Conservation (phyloP, 176 grass and related monocot genomes). For the Triticum aestivum region DNA sequence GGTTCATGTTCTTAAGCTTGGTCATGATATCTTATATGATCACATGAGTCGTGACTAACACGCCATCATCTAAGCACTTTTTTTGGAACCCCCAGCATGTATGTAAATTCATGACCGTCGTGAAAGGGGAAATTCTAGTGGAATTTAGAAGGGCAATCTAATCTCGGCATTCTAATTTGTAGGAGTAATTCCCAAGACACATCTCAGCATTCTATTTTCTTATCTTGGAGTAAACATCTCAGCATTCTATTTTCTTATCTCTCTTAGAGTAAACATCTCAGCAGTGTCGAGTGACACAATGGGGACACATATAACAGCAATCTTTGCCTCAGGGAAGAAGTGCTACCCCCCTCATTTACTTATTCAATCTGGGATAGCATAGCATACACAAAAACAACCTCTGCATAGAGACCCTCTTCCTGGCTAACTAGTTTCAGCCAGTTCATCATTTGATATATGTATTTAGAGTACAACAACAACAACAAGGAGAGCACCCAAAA, state of each 20-base stretch:
- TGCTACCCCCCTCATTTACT: slow-evolving; percentile 26
- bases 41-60: not conserved
- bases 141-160: no score
- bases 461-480: not conserved
- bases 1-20: not conserved
- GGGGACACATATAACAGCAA: not conserved
- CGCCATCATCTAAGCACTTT: not conserved
- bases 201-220: no score
- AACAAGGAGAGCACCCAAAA: not conserved
- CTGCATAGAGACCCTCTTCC: not conserved
- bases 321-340: not conserved
- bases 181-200: no score
- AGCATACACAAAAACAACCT: not conserved
- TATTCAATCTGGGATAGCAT: slow-evolving; percentile 23
- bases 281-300: not conserved
- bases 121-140: not conserved
- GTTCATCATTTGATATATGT: not conserved
- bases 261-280: not conserved
- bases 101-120: not conserved
- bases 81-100: not conserved
- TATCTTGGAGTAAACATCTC: no score
- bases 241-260: no score
- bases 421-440: slow-evolving; percentile 24
- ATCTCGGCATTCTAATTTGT: no score
- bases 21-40: not conserved